Conservation (phyloP, 768 basidiomycete genomes). For the Mycena filopes region DNA sequence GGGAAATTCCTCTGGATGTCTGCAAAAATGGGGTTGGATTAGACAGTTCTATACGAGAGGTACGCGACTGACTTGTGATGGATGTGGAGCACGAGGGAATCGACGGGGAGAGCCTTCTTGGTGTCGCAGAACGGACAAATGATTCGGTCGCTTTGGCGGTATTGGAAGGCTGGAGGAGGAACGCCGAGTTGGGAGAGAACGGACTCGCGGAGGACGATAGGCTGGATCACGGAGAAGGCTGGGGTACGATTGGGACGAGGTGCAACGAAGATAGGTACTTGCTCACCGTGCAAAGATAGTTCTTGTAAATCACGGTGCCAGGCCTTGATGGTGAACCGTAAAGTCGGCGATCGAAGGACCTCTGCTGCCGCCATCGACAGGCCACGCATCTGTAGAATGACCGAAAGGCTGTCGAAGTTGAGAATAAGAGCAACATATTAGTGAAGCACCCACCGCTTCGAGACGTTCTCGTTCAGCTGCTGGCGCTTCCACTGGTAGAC, state of each 20-base stretch:
- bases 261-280: no score
- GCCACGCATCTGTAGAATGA: not conserved
- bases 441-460: not conserved
- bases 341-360: conserved; percentile 6
- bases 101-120: not conserved
- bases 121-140: not conserved
- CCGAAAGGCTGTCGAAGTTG: not conserved
- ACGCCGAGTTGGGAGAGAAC: not conserved
- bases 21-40: not conserved
- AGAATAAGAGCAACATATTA: no score
- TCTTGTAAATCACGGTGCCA: conserved; percentile 12
- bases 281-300: not conserved
- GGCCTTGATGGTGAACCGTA: not conserved
- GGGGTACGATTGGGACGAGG: not conserved
- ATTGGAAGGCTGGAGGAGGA: not conserved
- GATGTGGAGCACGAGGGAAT: conserved; percentile 5
- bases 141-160: conserved; percentile 1
- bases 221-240: conserved; percentile 6
- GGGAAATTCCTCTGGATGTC: conserved; percentile 6
- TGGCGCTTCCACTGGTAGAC: not conserved
- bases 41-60: not conserved
- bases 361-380: not conserved
- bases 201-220: not conserved
- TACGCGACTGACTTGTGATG: not conserved
- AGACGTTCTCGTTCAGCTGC: not conserved